Evolutionary conservation across 2,329 filamentous ascomycete genomes (phyloP).

Genomic region (Pseudopyricularia javanii): DNA sequence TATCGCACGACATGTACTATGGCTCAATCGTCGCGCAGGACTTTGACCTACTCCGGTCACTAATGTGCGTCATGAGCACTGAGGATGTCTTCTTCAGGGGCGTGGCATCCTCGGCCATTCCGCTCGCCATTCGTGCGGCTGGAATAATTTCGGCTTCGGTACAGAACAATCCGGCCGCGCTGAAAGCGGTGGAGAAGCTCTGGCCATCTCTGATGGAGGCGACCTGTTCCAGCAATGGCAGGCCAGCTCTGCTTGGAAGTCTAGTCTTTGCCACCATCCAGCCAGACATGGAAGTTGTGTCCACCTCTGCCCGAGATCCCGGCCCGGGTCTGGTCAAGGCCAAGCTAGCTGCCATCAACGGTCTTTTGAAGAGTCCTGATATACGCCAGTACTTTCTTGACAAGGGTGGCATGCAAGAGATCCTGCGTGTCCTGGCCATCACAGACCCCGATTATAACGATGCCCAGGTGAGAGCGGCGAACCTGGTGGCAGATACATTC

Average conservation of each 20-base stretch:
- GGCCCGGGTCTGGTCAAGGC: slow-evolving; percentile 18
- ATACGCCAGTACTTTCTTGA: slow-evolving; percentile 45
- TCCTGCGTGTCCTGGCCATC: slow-evolving; percentile 36
- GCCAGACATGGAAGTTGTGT: background rate
- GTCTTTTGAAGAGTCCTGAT: slow-evolving; percentile 38
- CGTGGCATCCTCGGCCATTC: slow-evolving; percentile 12
- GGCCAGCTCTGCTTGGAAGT: slow-evolving; percentile 15
- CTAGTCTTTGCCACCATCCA: slow-evolving; percentile 28
- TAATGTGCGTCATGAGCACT: slow-evolving; percentile 43
- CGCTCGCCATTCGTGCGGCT: slow-evolving; percentile 37
- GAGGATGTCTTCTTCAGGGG: slow-evolving; percentile 10
- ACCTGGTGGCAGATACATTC: slow-evolving; percentile 52
- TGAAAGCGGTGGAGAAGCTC: slow-evolving; percentile 34
- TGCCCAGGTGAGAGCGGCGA: slow-evolving; percentile 40
- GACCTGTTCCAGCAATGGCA: slow-evolving; percentile 18
- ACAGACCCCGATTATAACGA: slow-evolving; percentile 31
- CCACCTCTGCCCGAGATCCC: background rate
- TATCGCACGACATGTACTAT: slow-evolving; percentile 60
- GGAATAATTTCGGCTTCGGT: slow-evolving; percentile 43
- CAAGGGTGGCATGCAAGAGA: slow-evolving; percentile 36
- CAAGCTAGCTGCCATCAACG: slow-evolving; percentile 38
- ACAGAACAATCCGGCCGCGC: slow-evolving; percentile 53
- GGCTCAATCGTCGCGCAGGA: slow-evolving; percentile 50
- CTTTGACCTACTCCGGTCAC: slow-evolving; percentile 34
- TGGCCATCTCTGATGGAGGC: slow-evolving; percentile 30